Percentiles rank a stretch among this genome's conserved stretches.
Conservation (phyloP, 2,329 filamentous ascomycete species). For the Venturia carpophila region DNA sequence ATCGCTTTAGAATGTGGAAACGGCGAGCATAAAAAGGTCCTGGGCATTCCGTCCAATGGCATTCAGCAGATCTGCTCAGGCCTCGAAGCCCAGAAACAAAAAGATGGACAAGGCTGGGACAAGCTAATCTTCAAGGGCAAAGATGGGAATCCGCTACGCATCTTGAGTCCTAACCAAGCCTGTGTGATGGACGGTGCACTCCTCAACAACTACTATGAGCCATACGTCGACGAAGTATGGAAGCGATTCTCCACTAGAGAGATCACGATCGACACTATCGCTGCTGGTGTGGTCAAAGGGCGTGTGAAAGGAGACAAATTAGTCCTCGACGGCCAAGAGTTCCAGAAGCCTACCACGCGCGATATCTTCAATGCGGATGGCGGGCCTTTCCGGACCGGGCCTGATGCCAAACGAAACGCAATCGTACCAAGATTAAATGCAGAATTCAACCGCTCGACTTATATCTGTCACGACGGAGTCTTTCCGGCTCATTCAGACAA, state of each 20-base stretch:
- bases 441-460: constrained; percentile 65
- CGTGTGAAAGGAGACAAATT: constrained; percentile 44
- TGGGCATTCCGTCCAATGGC: constrained; percentile 52
- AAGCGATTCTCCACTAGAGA: constrained; percentile 53
- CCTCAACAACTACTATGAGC: constrained; percentile 45
- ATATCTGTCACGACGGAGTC: constrained; percentile 43
- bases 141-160: constrained; percentile 33
- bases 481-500: constrained; percentile 25
- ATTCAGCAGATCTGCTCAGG: constrained; percentile 35
- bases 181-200: constrained; percentile 39
- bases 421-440: constrained; percentile 68
- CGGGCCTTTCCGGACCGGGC: constrained; percentile 49
- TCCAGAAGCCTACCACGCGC: constrained; percentile 48
- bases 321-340: constrained; percentile 41
- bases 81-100: constrained; percentile 28
- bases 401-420: constrained; percentile 41
- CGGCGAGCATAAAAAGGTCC: constrained; percentile 37
- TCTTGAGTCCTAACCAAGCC: constrained; percentile 39
- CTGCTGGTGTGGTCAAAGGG: constrained; percentile 39
- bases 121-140: constrained; percentile 43
- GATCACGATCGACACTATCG: constrained; percentile 15
- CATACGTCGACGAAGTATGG: constrained; percentile 47
- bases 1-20: constrained; percentile 37
- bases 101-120: constrained; percentile 53
- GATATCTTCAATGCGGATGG: constrained; percentile 62